These are phyloP conservation scores for Rhodotorula mucilaginosa DNA, from an alignment of 1,284 basidiomycete species.

Conservation along the genomic window DNA sequence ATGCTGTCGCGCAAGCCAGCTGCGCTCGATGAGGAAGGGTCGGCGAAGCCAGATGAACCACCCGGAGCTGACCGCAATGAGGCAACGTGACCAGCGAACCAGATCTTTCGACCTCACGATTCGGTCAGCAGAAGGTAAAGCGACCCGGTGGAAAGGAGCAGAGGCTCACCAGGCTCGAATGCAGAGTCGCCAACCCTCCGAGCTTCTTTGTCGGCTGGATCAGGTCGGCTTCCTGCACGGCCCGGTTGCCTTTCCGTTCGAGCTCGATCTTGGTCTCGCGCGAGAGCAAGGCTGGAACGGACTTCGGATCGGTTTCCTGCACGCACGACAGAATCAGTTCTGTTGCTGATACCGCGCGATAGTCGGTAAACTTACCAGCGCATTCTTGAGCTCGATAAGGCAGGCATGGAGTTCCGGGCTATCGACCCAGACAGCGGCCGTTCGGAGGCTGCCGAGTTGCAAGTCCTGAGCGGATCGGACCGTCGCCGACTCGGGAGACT, in stretches of 20 bases:
- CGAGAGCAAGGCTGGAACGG: conserved; percentile 10
- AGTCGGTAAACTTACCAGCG: neutral
- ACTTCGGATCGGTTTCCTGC: neutral
- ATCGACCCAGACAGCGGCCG: conserved; percentile 86
- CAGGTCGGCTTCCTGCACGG: conserved; percentile 66
- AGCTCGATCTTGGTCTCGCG: conserved; percentile 73
- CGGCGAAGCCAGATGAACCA: neutral
- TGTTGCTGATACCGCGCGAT: neutral
- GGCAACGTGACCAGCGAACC: conserved; percentile 37
- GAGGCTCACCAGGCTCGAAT: conserved; percentile 75
- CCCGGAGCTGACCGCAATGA: conserved; percentile 19
- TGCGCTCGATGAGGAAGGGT: conserved; percentile 2
- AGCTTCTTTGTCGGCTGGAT: conserved; percentile 73
- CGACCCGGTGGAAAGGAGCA: neutral
- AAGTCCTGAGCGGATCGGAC: neutral
- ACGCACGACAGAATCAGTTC: neutral
- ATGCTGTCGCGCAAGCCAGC: conserved; percentile 22
- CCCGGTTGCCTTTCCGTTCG: conserved; percentile 58
- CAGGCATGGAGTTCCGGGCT: conserved; percentile 71
- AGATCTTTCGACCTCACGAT: conserved; percentile 22
- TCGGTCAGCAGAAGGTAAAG: neutral
- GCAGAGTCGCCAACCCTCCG: conserved; percentile 71
- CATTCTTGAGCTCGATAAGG: conserved; percentile 58
- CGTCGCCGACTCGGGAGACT: conserved; percentile 13
- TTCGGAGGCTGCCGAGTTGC: conserved; percentile 40